Evolutionary conservation across 768 basidiomycete species (phyloP), one percentile per base, ranked within the genome.

Genomic region (Tricholomella constricta): DNA sequence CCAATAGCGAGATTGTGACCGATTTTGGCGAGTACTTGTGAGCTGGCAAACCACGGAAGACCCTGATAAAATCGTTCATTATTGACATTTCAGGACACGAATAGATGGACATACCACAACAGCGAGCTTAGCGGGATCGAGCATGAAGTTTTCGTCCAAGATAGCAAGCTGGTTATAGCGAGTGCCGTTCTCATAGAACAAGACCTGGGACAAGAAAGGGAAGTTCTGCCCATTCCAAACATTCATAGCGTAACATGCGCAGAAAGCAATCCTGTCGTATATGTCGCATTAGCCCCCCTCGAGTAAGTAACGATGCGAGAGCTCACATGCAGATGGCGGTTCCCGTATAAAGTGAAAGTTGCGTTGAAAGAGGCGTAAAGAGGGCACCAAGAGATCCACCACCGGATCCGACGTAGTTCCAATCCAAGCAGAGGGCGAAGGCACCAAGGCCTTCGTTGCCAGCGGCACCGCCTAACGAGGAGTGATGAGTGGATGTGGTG

Each of bases 381-480:
- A 76, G 62, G 35, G 73, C 74, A 11, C 78, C 75, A 46, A 79
- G 69, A 2, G 76, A 72, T 12, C 74, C 72, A 14, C 77, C 78
- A 25, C 73, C 72, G 45, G 75, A 71, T 32, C 74, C 78, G 53
- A 82, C 75, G 52, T 80, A 76, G 59, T 83, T 81, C 84, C 85
- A 86, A 60, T 87, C 85, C 12, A 86, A 68, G 56, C 74, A 83
- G 35, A 85, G 62, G 1, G 84, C 76, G 38, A 86, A 77, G 46
- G 80, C 66, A 10, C 83, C 85, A 36, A 86, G 74, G 6, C 84
- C 84, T 64, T 85, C 83, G 49, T 86, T 84, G 49, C 76, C 84
- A 27, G 80, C 78, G 34, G 77, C 81, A 35, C 84, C 84, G 46
- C 74, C 74, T 75, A 25, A 7, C 22, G 26, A 4, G 15, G 37